Conservation (phyloP, 805 yeast genomes). For the Lipomyces sp. region DNA sequence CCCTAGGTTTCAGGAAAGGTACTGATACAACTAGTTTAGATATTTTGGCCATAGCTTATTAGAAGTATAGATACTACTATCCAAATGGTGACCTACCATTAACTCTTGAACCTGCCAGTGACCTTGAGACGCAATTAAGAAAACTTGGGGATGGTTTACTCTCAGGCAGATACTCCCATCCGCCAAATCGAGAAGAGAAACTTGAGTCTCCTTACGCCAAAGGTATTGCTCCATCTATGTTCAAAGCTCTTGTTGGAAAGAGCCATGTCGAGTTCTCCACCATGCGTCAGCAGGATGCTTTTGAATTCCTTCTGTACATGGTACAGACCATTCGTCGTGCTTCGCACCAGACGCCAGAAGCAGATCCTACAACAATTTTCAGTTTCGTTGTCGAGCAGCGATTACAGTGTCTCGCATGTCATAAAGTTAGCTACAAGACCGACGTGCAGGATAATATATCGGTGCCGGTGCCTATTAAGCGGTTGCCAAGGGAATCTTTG, state of each 20-base stretch:
- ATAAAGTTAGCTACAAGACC: slow-evolving; percentile 59
- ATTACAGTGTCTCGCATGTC: slow-evolving; percentile 62
- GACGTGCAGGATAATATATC: slow-evolving; percentile 69
- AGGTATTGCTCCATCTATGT: slow-evolving; percentile 77
- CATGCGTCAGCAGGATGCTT: slow-evolving; percentile 92
- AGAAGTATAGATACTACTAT: slow-evolving; percentile 34
- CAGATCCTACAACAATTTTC: slow-evolving; percentile 60
- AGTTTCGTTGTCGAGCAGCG: slow-evolving; percentile 70
- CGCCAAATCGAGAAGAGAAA: slow-evolving; percentile 47
- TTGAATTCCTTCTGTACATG: slow-evolving; percentile 78
- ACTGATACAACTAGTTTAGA: neutral
- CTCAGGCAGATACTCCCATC: slow-evolving; percentile 73
- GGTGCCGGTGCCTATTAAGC: slow-evolving; percentile 55
- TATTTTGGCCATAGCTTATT: neutral
- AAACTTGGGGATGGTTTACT: slow-evolving; percentile 80
- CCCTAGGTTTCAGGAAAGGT: slow-evolving; percentile 44
- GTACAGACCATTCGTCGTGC: slow-evolving; percentile 55
- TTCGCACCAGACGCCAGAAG: slow-evolving; percentile 21
- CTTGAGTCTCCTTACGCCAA: slow-evolving; percentile 57
- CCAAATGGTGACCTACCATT: slow-evolving; percentile 33
- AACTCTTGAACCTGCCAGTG: slow-evolving; percentile 60
- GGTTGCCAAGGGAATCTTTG: slow-evolving; percentile 43
- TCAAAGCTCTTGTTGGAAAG: slow-evolving; percentile 77
- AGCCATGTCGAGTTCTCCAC: slow-evolving; percentile 83
- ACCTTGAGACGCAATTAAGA: slow-evolving; percentile 72